A percentile compares a stretch with the other conserved stretches of the same genome.
Conservation (phyloP, 2,329 filamentous ascomycete species). For the Venturia effusa region DNA sequence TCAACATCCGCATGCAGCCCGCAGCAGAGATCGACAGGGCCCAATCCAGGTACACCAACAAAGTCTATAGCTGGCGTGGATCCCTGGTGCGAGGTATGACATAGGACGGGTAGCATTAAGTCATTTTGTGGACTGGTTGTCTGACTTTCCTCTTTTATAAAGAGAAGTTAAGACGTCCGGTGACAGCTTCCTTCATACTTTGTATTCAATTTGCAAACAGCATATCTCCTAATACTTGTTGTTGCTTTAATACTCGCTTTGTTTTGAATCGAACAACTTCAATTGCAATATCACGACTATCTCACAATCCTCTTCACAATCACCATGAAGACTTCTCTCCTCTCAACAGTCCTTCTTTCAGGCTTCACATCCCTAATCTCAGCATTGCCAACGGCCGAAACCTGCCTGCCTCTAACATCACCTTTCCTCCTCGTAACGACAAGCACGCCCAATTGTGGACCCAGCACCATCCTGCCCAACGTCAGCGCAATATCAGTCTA, state of each 20-base stretch:
- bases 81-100: background rate
- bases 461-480: constrained; percentile 9
- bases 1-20: background rate
- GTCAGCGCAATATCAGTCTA: constrained; percentile 11
- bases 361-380: background rate
- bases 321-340: background rate
- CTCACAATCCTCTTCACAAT: background rate
- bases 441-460: background rate
- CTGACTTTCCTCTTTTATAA: background rate
- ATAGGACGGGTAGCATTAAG: background rate
- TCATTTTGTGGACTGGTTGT: background rate
- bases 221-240: too few relatives aligned
- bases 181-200: background rate
- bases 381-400: background rate
- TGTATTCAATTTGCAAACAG: background rate
- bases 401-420: background rate
- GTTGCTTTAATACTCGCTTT: background rate
- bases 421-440: background rate
- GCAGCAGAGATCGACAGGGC: background rate
- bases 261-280: background rate
- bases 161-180: background rate
- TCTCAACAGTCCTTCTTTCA: background rate
- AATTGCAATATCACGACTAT: background rate
- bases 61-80: background rate
- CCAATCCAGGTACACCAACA: constrained; percentile 1